Evolutionary conservation across 2,329 filamentous ascomycete species (phyloP), one percentile per base, ranked within the genome.

Genomic region (Aspergillus pseudoviridinutans): DNA sequence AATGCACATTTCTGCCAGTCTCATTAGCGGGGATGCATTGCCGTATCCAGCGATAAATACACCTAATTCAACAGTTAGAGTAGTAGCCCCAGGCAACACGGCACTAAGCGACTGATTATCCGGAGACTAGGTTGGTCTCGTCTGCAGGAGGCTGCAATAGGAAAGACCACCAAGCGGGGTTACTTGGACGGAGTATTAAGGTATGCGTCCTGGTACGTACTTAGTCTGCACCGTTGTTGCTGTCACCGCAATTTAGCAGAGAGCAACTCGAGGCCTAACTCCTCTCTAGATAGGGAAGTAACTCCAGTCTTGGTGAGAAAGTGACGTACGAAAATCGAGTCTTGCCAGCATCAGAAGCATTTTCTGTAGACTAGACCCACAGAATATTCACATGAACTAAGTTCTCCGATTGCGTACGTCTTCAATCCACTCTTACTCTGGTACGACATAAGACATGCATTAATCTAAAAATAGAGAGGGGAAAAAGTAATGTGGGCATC

Each of bases 61-160:
- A 49, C 24, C 28, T 20, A 49, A 28, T 27, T 28, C 6, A 38
- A n/a, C n/a, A 9, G 22, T 35, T n/a, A 17, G 32, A 24, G 28
- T 35, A 51, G 27, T 29, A 44, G 42, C 35, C 32, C 54, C 47
- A 35, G 28, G 51, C 46, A 42, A 54, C 54, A 25, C 14, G 5
- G 14, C 7, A 6, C 32, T 38, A 38, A 38, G 32, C 32, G 32
- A 38, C 6, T 38, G 32, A 38, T 38, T 38, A 17, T 17, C 14
- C 14, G 32, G 6, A 28, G 24, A 55, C 54, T 50, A 28, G 46
- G 27, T 53, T 61, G 51, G 54, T 47, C 47, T 22, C 25, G 53
- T 56, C 58, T 65, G 63, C 62, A 65, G 57, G 58, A 59, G 62
- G 63, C 63, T 59, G 50, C 58, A 65, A 64, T 46, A 32, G 62